Base-by-base conservation (phyloP, 176 grass and related monocot genomes). In the Raddia distichophylla region DNA sequence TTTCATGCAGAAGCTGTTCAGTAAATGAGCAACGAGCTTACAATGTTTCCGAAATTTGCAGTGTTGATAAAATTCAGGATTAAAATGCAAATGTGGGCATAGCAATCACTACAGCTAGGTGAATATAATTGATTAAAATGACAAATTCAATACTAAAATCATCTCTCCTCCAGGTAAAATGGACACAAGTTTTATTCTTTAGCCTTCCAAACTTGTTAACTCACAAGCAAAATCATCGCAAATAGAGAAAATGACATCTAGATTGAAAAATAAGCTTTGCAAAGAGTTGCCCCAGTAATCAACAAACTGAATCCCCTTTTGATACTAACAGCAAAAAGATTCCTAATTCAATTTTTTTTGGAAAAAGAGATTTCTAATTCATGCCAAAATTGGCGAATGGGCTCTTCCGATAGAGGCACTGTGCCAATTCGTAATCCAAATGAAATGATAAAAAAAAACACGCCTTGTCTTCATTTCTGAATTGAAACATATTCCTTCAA, bases 1-100 rank as follows among this genome's bases (percentile, higher is more conserved):
- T 88, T 93, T 94, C 75, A 95, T 84, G 69, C 90, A 98, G 79
- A 95, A 98, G 75, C 91, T 98, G 84, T 69, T n/a, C 62, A 89
- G 45, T 49, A 48, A 84, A 56, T 4, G 64, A 33, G 5, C 20
- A 44, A 50, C 16, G 76, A 32, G 16, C 57, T n/a, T 76, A 46
- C 42, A 15, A 72, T 71, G 68, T 59, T 82, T 13, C 50, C 54
- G 43, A 80, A 22, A 14, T 37, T 17, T 49, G 18, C 16, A 80
- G 20, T 34, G 37, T 40, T 40, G 37, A 40, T 40, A 5, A 40
- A 40, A 75, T 16, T 67, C 18, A 5, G 3, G 18, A 10, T 4
- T 70, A 55, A 49, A 1, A 19, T n/a, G 55, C 7, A 0, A 56
- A 2, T 56, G 54, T 8, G 15, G 4, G 4, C 33, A 51, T 35